Conservation (phyloP, 2,329 filamentous ascomycete genomes). For the Rutstroemia sp. region DNA sequence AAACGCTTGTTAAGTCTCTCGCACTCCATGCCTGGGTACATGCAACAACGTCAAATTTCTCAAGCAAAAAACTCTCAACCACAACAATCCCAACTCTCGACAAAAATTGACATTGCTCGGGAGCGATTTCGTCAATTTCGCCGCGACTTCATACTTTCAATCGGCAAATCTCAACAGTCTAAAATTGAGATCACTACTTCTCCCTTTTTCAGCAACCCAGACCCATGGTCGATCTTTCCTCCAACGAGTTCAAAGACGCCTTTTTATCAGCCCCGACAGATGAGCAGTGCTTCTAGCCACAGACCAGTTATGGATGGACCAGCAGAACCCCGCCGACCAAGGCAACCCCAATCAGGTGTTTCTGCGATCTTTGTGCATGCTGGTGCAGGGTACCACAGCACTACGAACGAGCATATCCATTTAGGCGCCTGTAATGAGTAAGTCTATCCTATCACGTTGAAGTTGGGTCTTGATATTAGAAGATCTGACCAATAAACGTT, state of each 20-base stretch:
- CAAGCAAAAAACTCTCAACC: neutral
- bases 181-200: conserved; percentile 11
- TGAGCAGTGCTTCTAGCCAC: neutral
- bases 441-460: conserved; percentile 31
- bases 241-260: neutral
- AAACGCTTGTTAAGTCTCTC: conserved; percentile 1
- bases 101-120: conserved; percentile 12
- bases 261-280: neutral
- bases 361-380: conserved; percentile 92
- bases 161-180: conserved; percentile 12
- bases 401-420: conserved; percentile 76
- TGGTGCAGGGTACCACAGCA: conserved; percentile 88
- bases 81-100: conserved; percentile 10
- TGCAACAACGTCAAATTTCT: conserved; percentile 9
- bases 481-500: conserved; percentile 16
- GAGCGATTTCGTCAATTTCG: conserved; percentile 17
- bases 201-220: conserved; percentile 10
- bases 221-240: conserved; percentile 5
- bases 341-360: conserved; percentile 27
- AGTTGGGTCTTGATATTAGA: neutral
- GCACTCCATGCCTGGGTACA: conserved; percentile 6
- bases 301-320: conserved; percentile 24
- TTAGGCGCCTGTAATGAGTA: conserved; percentile 84
- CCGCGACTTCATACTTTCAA: conserved; percentile 12
- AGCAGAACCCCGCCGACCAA: conserved; percentile 16